phyloP scores from a whole-genome alignment of 805 yeast genomes.

The Sungouiella blattae region DNA sequence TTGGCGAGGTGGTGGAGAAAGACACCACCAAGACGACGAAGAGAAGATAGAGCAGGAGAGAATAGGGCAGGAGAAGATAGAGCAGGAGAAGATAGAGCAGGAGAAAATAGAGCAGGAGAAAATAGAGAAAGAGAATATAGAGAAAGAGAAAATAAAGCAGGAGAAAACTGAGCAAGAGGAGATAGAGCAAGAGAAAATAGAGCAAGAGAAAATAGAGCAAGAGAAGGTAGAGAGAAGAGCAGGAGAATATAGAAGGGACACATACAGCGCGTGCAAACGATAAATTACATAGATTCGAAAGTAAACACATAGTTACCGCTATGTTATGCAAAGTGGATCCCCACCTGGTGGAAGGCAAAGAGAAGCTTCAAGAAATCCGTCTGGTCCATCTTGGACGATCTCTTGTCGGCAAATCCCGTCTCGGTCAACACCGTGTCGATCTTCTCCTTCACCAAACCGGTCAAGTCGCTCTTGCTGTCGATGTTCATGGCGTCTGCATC shows the following conservation, averaged over 20 bases:
- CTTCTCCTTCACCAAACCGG: slow-evolving; percentile 57
- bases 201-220: no score
- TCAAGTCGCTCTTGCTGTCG: slow-evolving; percentile 41
- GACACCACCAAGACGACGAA: slow-evolving; percentile 47
- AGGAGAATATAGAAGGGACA: no score
- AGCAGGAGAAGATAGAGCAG: slow-evolving; percentile 1
- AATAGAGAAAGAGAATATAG: no score
- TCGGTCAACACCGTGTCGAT: slow-evolving; percentile 71
- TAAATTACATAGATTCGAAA: no score
- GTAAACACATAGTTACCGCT: no score
- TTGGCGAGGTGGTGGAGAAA: slow-evolving; percentile 79
- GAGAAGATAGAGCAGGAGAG: slow-evolving; percentile 46
- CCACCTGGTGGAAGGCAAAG: slow-evolving; percentile 94
- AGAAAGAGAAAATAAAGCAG: no score
- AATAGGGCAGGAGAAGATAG: no score
- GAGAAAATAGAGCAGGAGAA: no score
- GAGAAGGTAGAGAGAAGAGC: no score
- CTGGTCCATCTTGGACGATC: slow-evolving; percentile 94
- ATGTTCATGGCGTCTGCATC: slow-evolving; percentile 39
- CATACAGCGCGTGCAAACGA: no score
- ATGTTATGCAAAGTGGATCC: slow-evolving; percentile 86
- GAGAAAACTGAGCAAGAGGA: no score
- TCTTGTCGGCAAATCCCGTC: slow-evolving; percentile 77
- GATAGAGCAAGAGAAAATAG: no score
- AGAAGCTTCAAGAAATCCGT: slow-evolving; percentile 83